A percentile compares a stretch with the other conserved stretches of the same genome.
Conservation (phyloP, 2,329 filamentous ascomycete species). For the Paecilomyces niveus region DNA sequence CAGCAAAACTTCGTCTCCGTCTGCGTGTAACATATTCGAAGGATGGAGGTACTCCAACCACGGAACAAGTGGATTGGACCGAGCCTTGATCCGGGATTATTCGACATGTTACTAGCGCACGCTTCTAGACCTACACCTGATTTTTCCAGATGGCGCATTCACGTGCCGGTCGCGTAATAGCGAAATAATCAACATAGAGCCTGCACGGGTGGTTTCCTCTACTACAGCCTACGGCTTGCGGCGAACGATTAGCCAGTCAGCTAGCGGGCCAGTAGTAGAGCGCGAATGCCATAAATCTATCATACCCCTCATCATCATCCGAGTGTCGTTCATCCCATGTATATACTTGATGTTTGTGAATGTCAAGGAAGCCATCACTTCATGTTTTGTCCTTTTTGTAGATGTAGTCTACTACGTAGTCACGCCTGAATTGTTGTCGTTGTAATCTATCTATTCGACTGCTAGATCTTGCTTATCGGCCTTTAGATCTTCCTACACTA, state of each 20-base stretch:
- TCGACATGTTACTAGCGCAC: not conserved
- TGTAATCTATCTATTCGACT: too few species aligned
- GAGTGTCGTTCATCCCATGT: not conserved
- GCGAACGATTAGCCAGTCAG: not conserved
- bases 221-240: not conserved
- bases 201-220: not conserved
- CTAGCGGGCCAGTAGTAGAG: not conserved
- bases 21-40: slow-evolving; percentile 76
- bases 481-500: too few species aligned
- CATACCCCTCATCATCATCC: not conserved
- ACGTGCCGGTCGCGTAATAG: not conserved
- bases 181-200: not conserved
- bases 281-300: not conserved
- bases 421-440: too few species aligned
- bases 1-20: slow-evolving; percentile 65
- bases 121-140: not conserved
- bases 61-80: slow-evolving; percentile 95
- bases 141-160: not conserved
- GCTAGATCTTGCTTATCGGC: too few species aligned
- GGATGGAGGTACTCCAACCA: slow-evolving; percentile 61
- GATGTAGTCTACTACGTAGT: not conserved
- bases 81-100: slow-evolving; percentile 49
- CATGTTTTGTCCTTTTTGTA: not conserved
- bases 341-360: not conserved
- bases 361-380: not conserved